Evolutionary conservation across 768 basidiomycete genomes (phyloP), one percentile per base, ranked within the genome.

Genomic region (Tephrocybe sp.): DNA sequence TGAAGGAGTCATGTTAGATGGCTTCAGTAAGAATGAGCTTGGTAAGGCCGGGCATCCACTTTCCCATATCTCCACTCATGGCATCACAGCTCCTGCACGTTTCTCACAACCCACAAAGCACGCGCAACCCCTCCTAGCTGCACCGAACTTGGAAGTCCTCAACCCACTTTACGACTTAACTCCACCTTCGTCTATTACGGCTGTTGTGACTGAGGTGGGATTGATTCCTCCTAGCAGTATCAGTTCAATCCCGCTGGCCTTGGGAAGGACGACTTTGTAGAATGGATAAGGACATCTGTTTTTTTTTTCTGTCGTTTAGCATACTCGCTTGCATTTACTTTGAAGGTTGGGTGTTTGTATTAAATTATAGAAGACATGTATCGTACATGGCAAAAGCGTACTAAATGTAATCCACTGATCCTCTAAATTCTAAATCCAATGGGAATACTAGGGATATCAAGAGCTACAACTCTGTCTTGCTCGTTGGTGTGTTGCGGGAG

Each of bases 151-250:
- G 13, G 85, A 92, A 58, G 79, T 87, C 17, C 72, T 97, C 55
- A 91, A 89, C 65, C 88, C 96, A 5, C 68, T 98, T 11, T 99
- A 98, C 63, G 97, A 99, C 67, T 74, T 98, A 39, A 97, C 97
- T 2, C 92, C 96, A 1, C 89, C 95, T 1, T 82, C 81, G 16
- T 89, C 84, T 64, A 94, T 99, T 55, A 96, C 97, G 1, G 96
- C 90, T 14, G 92, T 99, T 19, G 93, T 98, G 48, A 98, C 96
- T 2, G 97, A 99, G 71, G 94, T 95, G 39, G 96, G 96, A 1
- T 75, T 98, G 48, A 97, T 96, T 55, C 94, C 94, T 3, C 92
- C 94, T 0, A 92, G 86, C 58, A 92, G 92, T 55, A 91, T 95
- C 57, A 84, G 87, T 60, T 87, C 87, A 34, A 88, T 92, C 66